Conservation (phyloP, 202 grass and related monocot species). For the Musa balbisiana region DNA sequence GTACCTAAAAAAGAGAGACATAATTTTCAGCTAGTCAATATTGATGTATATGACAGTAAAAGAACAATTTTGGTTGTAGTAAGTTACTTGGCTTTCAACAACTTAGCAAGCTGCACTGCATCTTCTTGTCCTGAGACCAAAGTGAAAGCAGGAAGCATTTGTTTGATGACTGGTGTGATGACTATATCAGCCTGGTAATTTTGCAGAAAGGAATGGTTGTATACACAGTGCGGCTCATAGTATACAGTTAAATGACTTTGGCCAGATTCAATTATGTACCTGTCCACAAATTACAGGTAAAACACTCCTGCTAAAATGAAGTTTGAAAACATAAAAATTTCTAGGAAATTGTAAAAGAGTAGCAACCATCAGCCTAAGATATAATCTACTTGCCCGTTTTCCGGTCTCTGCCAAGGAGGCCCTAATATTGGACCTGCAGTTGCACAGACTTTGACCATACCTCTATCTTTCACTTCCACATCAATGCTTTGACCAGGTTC, state of each 20-base stretch:
- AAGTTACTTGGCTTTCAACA: conserved; percentile 44
- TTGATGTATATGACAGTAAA: background rate
- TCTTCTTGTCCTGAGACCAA: conserved; percentile 93
- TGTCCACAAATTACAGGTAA: conserved; percentile 14
- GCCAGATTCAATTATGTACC: conserved; percentile 35
- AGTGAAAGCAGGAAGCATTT: conserved; percentile 74
- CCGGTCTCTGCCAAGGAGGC: conserved; percentile 78
- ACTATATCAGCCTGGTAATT: conserved; percentile 49
- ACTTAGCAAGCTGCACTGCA: conserved; percentile 54
- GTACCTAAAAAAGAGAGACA: conserved; percentile 27
- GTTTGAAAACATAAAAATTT: background rate
- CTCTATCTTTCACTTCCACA: conserved; percentile 28
- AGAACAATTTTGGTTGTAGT: background rate
- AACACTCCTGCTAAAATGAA: conserved; percentile 1
- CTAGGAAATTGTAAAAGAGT: background rate
- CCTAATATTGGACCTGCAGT: conserved; percentile 71
- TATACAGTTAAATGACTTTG: conserved; percentile 37
- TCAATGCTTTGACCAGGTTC: conserved; percentile 56
- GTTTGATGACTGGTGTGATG: conserved; percentile 75
- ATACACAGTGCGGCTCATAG: conserved; percentile 88
- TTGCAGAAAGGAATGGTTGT: conserved; percentile 48
- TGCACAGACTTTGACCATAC: conserved; percentile 37
- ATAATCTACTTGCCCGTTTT: conserved; percentile 62
- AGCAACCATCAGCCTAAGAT: background rate
- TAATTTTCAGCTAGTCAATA: background rate